phyloP scores from a whole-genome alignment of 495 filamentous ascomycete species.

The Pyrenula aspistea region DNA sequence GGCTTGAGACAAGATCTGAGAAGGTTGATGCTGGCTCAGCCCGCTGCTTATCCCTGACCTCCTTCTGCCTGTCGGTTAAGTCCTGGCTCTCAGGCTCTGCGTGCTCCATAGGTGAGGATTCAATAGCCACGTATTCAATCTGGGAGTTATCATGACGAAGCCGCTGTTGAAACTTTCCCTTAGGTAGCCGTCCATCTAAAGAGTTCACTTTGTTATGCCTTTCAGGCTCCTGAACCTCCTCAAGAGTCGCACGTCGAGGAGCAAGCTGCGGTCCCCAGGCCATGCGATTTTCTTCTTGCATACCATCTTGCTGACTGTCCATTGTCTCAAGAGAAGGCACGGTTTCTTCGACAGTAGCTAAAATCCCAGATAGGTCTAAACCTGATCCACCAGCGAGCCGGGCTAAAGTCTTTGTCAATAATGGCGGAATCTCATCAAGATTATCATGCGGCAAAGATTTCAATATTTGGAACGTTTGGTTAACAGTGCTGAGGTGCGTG shows the following conservation, averaged over 20 bases:
- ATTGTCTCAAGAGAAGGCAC: slow-evolving; percentile 1
- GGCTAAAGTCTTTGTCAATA: slow-evolving; percentile 28
- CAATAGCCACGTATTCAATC: slow-evolving; percentile 58
- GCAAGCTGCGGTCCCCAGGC: slow-evolving; percentile 6
- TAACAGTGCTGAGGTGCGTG: slow-evolving; percentile 36
- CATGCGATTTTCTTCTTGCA: slow-evolving; percentile 4
- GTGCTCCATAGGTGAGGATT: slow-evolving; percentile 35
- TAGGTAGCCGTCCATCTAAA: background rate
- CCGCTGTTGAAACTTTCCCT: slow-evolving; percentile 13
- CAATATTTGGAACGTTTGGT: slow-evolving; percentile 5
- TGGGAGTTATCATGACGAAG: slow-evolving; percentile 68
- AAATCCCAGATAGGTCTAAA: background rate
- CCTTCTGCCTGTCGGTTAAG: slow-evolving; percentile 63
- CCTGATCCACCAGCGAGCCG: background rate
- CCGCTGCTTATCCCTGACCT: slow-evolving; percentile 29
- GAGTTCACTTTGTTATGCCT: slow-evolving; percentile 8
- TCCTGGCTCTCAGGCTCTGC: slow-evolving; percentile 44
- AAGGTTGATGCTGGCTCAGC: slow-evolving; percentile 57
- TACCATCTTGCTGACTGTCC: slow-evolving; percentile 1
- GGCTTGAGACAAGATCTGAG: slow-evolving; percentile 52
- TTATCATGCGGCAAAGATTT: slow-evolving; percentile 19
- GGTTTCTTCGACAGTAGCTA: background rate
- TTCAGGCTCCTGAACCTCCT: background rate
- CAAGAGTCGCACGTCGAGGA: slow-evolving; percentile 1
- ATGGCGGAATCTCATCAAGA: slow-evolving; percentile 30